Evolutionary conservation across 768 basidiomycete species (phyloP).

Genomic region (Leucosporidium yakuticum): DNA sequence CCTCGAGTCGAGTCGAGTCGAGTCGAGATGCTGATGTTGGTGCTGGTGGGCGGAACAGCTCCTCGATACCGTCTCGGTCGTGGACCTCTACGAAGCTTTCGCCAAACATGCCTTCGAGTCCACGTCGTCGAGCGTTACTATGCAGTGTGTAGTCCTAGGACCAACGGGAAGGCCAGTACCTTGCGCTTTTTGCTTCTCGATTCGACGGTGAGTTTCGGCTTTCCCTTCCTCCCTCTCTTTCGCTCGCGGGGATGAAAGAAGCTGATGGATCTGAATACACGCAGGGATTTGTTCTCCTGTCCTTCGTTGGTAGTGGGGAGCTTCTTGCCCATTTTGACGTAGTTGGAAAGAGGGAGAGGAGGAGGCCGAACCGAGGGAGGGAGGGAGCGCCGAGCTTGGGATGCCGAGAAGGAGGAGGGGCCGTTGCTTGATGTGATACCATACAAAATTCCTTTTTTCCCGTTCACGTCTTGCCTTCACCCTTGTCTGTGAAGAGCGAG

Average conservation of each 20-base stretch:
- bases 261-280: background rate
- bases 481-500: too few species aligned
- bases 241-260: background rate
- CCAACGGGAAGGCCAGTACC: slow-evolving; percentile 76
- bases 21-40: slow-evolving; percentile 23
- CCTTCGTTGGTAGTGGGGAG: slow-evolving; percentile 26
- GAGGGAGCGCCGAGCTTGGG: too few species aligned
- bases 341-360: background rate
- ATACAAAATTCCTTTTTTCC: too few species aligned
- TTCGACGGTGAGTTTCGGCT: slow-evolving; percentile 76
- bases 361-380: too few species aligned
- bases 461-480: too few species aligned
- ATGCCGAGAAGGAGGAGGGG: too few species aligned
- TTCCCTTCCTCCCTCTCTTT: background rate
- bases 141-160: slow-evolving; percentile 82
- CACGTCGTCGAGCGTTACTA: slow-evolving; percentile 80
- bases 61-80: slow-evolving; percentile 90
- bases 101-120: slow-evolving; percentile 96
- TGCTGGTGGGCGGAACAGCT: slow-evolving; percentile 50
- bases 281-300: slow-evolving; percentile 2
- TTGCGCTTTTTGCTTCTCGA: slow-evolving; percentile 91
- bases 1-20: slow-evolving; percentile 5
- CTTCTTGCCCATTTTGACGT: slow-evolving; percentile 23
- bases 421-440: too few species aligned
- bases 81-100: slow-evolving; percentile 96